Evolutionary conservation across 257 asterid species (phyloP), one percentile per base, ranked within the genome.

Genomic region (Penstemon eatonii): DNA sequence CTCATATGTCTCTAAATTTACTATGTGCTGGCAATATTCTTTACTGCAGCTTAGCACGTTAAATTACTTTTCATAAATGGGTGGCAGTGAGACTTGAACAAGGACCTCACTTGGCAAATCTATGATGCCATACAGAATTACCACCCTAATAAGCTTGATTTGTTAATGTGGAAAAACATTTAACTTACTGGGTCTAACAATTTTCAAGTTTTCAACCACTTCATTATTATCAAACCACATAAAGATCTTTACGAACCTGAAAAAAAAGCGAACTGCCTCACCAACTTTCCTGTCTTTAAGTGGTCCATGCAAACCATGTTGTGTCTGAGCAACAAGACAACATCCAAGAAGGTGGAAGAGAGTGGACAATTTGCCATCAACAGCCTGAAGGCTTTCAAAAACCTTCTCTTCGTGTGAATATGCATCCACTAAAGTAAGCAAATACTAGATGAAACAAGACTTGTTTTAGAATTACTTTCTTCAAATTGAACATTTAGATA

Each of bases 321-420:
- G 94, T 64, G 90, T 75, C 86, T 93, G 97, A 47, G 90, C 92
- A 76, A 90, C 81, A 64, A 81, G 85, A 82, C 96, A 93, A 70
- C 96, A 90, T 59, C 99, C 99, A 57, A 93, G 96, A 74, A 93
- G 96, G 82, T 93, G 99, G 73, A 83, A 80, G 55, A 80, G 82
- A 7, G 79, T 73, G 66, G 92, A 76, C 81, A 87, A 81, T 78
- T 77, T 83, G 36, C 89, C 88, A 75, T 80, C 86, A 64, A 66
- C 69, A 67, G 77, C 78, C 84, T 86, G 96, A 84, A 87, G 88
- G 74, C 95, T 90, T 71, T 75, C 91, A 72, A 78, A 93, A 43
- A 71, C 74, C 77, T 82, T 90, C 78, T 90, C 92, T 86, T 85
- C 87, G 79, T 83, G 87, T 40, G 86, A 88, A 83, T 88, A 78